A percentile compares a stretch with the other conserved stretches of the same genome.
Conservation (phyloP, 495 filamentous ascomycete species). For the Saxispiralis lemnorum region DNA sequence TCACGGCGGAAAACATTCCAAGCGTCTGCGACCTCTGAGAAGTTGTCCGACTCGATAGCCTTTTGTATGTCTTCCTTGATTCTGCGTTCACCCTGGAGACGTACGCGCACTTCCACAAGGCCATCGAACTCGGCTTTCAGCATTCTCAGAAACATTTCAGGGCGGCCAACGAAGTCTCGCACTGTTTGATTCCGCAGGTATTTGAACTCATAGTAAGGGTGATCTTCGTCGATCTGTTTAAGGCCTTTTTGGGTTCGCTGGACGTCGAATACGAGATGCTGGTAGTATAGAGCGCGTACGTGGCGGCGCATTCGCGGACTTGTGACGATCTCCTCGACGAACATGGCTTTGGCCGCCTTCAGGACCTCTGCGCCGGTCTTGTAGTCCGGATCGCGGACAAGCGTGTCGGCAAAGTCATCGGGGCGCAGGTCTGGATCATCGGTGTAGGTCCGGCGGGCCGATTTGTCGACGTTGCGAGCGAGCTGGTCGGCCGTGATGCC, state of each 20-base stretch:
- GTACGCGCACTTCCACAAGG: slow-evolving; percentile 63
- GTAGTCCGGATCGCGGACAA: slow-evolving; percentile 51
- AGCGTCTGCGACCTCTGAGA: slow-evolving; percentile 82
- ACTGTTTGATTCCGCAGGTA: slow-evolving; percentile 81
- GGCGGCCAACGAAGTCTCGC: slow-evolving; percentile 49
- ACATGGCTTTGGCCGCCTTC: slow-evolving; percentile 64
- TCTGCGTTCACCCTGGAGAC: slow-evolving; percentile 52
- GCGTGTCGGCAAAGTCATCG: slow-evolving; percentile 53
- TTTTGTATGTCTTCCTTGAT: slow-evolving; percentile 56
- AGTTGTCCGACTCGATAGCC: slow-evolving; percentile 84
- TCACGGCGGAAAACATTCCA: slow-evolving; percentile 82
- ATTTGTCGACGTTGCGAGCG: slow-evolving; percentile 63
- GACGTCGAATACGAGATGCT: slow-evolving; percentile 64
- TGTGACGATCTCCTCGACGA: slow-evolving; percentile 73
- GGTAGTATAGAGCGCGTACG: slow-evolving; percentile 65
- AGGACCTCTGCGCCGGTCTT: slow-evolving; percentile 58
- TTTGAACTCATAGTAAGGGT: slow-evolving; percentile 95
- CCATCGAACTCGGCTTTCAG: slow-evolving; percentile 90
- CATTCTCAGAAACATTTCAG: slow-evolving; percentile 86
- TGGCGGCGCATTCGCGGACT: slow-evolving; percentile 82
- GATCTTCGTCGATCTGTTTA: slow-evolving; percentile 84
- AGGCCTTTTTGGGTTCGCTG: slow-evolving; percentile 83
- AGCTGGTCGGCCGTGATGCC: slow-evolving; percentile 79
- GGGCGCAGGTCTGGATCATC: slow-evolving; percentile 64
- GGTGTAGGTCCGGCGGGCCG: slow-evolving; percentile 58